Conservation (phyloP, 768 basidiomycete species). For the Boletus tomentosulus region DNA sequence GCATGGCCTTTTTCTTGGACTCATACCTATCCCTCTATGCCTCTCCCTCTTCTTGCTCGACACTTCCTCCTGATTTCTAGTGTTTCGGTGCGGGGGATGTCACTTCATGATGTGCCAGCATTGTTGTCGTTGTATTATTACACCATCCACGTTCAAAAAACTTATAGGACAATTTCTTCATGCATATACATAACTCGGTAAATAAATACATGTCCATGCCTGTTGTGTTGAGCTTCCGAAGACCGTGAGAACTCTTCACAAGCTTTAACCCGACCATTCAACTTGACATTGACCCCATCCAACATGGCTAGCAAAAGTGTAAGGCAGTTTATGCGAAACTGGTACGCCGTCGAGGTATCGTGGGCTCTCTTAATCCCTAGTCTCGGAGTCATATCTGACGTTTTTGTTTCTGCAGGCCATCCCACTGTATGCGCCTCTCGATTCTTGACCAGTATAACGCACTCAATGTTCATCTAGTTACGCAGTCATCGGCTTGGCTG, state of each 20-base stretch:
- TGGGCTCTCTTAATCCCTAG: neutral
- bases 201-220: conserved; percentile 23
- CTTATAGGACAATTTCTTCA: conserved; percentile 26
- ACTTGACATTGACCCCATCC: neutral
- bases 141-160: conserved; percentile 13
- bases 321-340: conserved; percentile 36
- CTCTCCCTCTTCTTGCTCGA: conserved; percentile 4
- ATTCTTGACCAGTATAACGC: conserved; percentile 1
- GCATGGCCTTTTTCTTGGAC: conserved; percentile 7
- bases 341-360: conserved; percentile 45
- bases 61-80: conserved; percentile 10
- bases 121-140: conserved; percentile 31
- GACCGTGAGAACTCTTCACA: conserved; percentile 14
- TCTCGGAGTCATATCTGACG: neutral
- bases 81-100: neutral
- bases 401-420: conserved; percentile 36
- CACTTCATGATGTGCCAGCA: conserved; percentile 23
- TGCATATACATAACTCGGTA: conserved; percentile 10
- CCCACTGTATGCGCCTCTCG: conserved; percentile 39
- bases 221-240: neutral
- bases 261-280: neutral
- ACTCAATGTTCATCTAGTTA: conserved; percentile 34
- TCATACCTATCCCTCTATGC: conserved; percentile 22
- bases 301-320: conserved; percentile 23
- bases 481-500: conserved; percentile 45